phyloP scores from a whole-genome alignment of 495 filamentous ascomycete species.

The Sphaerosporella brunnea region DNA sequence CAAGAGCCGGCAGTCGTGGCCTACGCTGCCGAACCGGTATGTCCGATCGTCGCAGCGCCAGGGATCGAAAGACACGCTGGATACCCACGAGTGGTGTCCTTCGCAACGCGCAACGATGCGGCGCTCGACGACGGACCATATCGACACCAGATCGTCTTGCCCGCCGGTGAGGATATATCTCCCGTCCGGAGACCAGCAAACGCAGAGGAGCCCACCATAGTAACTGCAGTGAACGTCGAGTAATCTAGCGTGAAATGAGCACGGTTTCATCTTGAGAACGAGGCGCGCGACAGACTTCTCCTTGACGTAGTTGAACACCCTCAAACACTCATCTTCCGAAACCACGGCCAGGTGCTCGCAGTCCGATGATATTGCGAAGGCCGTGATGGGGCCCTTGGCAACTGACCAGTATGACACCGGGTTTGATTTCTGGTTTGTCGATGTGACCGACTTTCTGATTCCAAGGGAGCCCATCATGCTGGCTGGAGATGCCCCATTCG shows the following conservation, averaged over 20 bases:
- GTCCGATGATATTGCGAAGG: slow-evolving; percentile 78
- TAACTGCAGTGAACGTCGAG: slow-evolving; percentile 75
- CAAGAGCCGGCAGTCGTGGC: slow-evolving; percentile 75
- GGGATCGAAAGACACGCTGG: slow-evolving; percentile 78
- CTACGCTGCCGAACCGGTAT: slow-evolving; percentile 89
- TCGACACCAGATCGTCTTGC: slow-evolving; percentile 85
- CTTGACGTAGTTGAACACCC: slow-evolving; percentile 77
- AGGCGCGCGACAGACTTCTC: slow-evolving; percentile 57
- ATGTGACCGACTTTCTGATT: slow-evolving; percentile 73
- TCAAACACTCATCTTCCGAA: slow-evolving; percentile 74
- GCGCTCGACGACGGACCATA: slow-evolving; percentile 75
- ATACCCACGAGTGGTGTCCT: slow-evolving; percentile 90
- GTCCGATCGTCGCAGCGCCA: slow-evolving; percentile 92
- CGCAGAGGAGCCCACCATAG: slow-evolving; percentile 79
- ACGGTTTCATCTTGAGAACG: too few species aligned
- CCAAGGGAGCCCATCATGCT: slow-evolving; percentile 18
- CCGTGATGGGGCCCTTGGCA: slow-evolving; percentile 73
- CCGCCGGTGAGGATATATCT: slow-evolving; percentile 91
- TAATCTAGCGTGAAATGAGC: slow-evolving; percentile 35
- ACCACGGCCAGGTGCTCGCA: slow-evolving; percentile 74
- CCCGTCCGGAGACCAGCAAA: slow-evolving; percentile 94
- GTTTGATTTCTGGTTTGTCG: slow-evolving; percentile 82
- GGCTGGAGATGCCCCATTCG: slow-evolving; percentile 8
- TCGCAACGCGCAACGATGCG: slow-evolving; percentile 81
- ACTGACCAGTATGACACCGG: slow-evolving; percentile 82